phyloP scores from a whole-genome alignment of 164 flowering plant genomes.

The Kalanchoe fedtschenkoi region DNA sequence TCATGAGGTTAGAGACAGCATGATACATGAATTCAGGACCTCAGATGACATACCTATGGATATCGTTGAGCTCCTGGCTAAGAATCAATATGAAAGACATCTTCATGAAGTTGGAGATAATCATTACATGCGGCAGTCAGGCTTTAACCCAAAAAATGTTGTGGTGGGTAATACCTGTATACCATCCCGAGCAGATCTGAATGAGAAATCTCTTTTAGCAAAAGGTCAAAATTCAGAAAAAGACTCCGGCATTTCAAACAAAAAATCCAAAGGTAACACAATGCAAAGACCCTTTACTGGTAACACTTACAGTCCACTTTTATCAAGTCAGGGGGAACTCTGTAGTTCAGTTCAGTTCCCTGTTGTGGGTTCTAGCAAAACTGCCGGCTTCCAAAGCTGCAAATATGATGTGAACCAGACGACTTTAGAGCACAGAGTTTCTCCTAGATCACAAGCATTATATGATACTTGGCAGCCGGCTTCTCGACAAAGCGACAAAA shows the following conservation, averaged over 20 bases:
- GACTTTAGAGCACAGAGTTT: slow-evolving; percentile 10
- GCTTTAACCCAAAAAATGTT: not conserved
- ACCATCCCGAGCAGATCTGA: not conserved
- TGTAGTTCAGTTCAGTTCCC: slow-evolving; percentile 19
- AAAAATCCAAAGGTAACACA: slow-evolving; percentile 13
- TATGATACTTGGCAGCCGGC: slow-evolving; percentile 15
- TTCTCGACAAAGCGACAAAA: slow-evolving; percentile 17
- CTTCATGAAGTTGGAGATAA: slow-evolving; percentile 28
- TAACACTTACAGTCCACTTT: slow-evolving; percentile 16
- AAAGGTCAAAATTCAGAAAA: not conserved
- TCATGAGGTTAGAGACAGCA: slow-evolving; percentile 13
- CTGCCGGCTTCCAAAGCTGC: slow-evolving; percentile 14
- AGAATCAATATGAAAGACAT: slow-evolving; percentile 57
- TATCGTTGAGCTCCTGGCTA: slow-evolving; percentile 75
- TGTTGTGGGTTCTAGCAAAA: slow-evolving; percentile 14
- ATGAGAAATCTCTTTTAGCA: not conserved
- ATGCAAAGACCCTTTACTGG: slow-evolving; percentile 12
- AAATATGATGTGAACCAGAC: slow-evolving; percentile 16
- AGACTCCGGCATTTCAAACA: slow-evolving; percentile 5
- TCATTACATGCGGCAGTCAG: slow-evolving; percentile 10
- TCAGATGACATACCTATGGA: slow-evolving; percentile 77
- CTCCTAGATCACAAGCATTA: slow-evolving; percentile 15
- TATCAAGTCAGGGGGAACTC: slow-evolving; percentile 18
- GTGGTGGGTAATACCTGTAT: not conserved
- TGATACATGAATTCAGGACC: slow-evolving; percentile 24